These are phyloP conservation scores for Dujonia santamariae DNA, from an alignment of 1,139 yeast species.

Conservation along the genomic window DNA sequence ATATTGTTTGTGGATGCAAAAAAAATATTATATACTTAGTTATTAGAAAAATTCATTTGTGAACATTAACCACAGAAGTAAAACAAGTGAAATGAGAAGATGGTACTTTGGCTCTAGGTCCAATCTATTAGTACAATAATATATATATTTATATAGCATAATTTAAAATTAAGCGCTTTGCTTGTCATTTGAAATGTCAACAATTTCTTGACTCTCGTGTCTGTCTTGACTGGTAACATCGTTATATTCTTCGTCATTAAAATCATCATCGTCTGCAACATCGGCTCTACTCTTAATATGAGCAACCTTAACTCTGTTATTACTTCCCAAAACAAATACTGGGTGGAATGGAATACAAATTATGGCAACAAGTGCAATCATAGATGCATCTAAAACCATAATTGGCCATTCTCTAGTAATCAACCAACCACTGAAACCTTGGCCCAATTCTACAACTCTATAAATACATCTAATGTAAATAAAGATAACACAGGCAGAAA, in stretches of 20 bases:
- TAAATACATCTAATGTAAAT: slow-evolving; percentile 75
- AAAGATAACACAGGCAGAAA: slow-evolving; percentile 52
- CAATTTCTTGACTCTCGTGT: too few species aligned
- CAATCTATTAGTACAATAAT: too few species aligned
- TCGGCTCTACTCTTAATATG: slow-evolving; percentile 32
- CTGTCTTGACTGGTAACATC: too few species aligned
- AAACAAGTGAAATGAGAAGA: too few species aligned
- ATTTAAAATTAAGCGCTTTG: too few species aligned
- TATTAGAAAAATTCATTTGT: too few species aligned
- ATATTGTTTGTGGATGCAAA: too few species aligned
- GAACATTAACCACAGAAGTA: too few species aligned
- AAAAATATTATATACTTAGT: too few species aligned
- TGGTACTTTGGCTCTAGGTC: too few species aligned
- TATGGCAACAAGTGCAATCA: slow-evolving; percentile 51
- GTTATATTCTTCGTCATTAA: not conserved
- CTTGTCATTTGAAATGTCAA: too few species aligned
- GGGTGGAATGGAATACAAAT: slow-evolving; percentile 62
- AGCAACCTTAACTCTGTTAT: slow-evolving; percentile 32
- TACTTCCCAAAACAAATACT: slow-evolving; percentile 50
- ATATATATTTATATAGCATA: too few species aligned
- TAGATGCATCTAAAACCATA: slow-evolving; percentile 72
- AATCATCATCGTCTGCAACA: slow-evolving; percentile 9
- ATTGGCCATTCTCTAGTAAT: slow-evolving; percentile 70
- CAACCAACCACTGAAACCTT: slow-evolving; percentile 75
- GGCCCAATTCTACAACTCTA: slow-evolving; percentile 73